A percentile compares a stretch with the other conserved stretches of the same genome.
phyloP scores from a whole-genome alignment of 345 rosid genomes.

The Microcos paniculata region DNA sequence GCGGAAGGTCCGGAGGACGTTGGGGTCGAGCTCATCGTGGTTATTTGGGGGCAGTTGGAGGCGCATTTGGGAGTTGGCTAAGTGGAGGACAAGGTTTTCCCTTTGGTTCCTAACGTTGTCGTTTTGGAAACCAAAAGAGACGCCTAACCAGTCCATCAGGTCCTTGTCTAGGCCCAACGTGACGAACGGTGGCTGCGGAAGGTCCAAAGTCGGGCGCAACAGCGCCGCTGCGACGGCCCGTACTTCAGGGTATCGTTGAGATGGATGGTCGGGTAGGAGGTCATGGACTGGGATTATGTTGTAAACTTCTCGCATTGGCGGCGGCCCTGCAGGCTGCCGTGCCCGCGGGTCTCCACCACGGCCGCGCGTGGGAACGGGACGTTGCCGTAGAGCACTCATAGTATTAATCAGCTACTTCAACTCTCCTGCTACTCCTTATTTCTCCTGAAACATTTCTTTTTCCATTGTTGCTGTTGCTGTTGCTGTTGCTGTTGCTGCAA shows the following conservation, averaged over 20 bases:
- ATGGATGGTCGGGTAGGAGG: slow-evolving; percentile 69
- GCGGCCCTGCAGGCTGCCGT: slow-evolving; percentile 24
- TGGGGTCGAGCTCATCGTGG: slow-evolving; percentile 55
- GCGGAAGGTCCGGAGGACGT: slow-evolving; percentile 60
- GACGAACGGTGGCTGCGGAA: slow-evolving; percentile 56
- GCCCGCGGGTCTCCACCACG: slow-evolving; percentile 29
- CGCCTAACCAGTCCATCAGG: slow-evolving; percentile 79
- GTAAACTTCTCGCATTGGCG: slow-evolving; percentile 32
- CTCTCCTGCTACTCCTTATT: background rate
- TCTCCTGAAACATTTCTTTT: background rate
- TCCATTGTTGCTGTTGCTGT: background rate
- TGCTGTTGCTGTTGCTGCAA: background rate
- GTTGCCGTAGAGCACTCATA: slow-evolving; percentile 33
- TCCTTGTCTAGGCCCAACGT: slow-evolving; percentile 51
- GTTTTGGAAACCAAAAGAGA: slow-evolving; percentile 65
- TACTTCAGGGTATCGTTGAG: slow-evolving; percentile 68
- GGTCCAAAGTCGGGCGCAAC: slow-evolving; percentile 46
- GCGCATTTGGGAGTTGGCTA: slow-evolving; percentile 90
- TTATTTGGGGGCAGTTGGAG: slow-evolving; percentile 45
- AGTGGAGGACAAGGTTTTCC: slow-evolving; percentile 86
- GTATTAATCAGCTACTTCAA: background rate
- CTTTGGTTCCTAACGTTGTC: slow-evolving; percentile 84
- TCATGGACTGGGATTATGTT: slow-evolving; percentile 83
- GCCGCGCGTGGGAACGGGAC: slow-evolving; percentile 35
- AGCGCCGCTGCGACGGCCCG: slow-evolving; percentile 71